Evolutionary conservation across 78 protist species (phyloP), one percentile per base, ranked within the genome.

Genomic region (Planoprotostelium fungivorum): DNA sequence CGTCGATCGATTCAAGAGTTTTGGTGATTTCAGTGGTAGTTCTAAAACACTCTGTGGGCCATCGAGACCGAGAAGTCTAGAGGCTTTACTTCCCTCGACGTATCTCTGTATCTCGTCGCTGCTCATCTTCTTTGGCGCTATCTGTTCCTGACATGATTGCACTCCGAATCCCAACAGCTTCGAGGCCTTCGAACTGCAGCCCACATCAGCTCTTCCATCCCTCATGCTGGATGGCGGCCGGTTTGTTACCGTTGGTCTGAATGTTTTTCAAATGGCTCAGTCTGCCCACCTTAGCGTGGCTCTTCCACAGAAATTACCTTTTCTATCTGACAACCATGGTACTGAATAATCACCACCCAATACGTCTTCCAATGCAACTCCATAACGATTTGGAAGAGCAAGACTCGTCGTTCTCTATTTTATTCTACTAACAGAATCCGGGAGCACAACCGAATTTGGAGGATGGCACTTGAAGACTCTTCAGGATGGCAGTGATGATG

Each of bases 401-500:
- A n/a, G n/a, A n/a, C n/a, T n/a, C n/a, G n/a, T n/a, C n/a, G n/a
- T n/a, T n/a, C n/a, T n/a, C n/a, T n/a, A 51, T 16, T 51, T 51
- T 51, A 25, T 25, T 51, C 16, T 51, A 25, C 16, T 16, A 51
- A 51, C 73, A 51, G 73, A 51, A 51, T 5, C 73, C 73, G 5
- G 73, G 73, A 51, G 73, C 73, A 51, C 73, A 51, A 51, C 73
- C 73, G 73, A 51, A 25, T 16, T 51, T 51, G 73, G 73, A 51
- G 73, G 16, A 5, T 25, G 73, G 73, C 16, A 16, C 73, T 25
- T 51, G 31, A 16, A 51, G 16, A 51, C 73, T 51, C 73, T 84
- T 93, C 34, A 93, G 37, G 1, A 31, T 63, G 34, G 96, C 95
- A 9, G 95, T 90, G 0, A 91, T 29, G 29, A 96, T 96, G 35